Conservation (phyloP, 306 rosid species). For the Quercus suber region DNA sequence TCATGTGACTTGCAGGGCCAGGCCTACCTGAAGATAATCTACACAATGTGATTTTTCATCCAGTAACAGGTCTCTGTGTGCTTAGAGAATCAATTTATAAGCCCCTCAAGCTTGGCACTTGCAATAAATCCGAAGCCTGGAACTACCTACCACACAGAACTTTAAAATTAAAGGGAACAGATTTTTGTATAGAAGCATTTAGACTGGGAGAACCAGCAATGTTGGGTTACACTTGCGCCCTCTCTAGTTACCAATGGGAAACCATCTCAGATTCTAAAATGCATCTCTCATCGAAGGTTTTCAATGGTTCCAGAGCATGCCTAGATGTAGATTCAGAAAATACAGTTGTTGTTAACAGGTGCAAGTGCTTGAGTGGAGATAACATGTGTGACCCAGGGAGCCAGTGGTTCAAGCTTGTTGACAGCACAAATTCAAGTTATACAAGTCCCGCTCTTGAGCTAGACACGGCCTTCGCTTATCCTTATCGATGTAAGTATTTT, state of each 20-base stretch:
- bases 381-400: constrained; percentile 60
- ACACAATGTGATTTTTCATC: constrained; percentile 66
- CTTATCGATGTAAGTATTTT: neutral
- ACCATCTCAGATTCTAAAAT: constrained; percentile 66
- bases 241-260: constrained; percentile 56
- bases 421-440: constrained; percentile 36
- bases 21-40: constrained; percentile 18
- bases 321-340: constrained; percentile 63
- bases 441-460: constrained; percentile 1
- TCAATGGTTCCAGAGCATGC: constrained; percentile 49
- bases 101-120: constrained; percentile 54
- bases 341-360: constrained; percentile 52
- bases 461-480: constrained; percentile 12
- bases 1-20: constrained; percentile 51
- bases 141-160: constrained; percentile 41
- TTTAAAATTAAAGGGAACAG: constrained; percentile 57
- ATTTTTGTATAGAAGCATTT: constrained; percentile 59
- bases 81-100: constrained; percentile 32
- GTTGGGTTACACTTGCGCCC: constrained; percentile 44
- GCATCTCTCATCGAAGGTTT: constrained; percentile 55
- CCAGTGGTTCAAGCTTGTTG: constrained; percentile 88
- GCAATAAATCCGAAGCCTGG: constrained; percentile 63
- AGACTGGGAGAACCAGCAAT: constrained; percentile 42
- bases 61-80: constrained; percentile 68
- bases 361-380: constrained; percentile 62